These are phyloP conservation scores for Alternaria brassicae DNA, from an alignment of 2,329 filamentous ascomycete species.

Conservation along the genomic window DNA sequence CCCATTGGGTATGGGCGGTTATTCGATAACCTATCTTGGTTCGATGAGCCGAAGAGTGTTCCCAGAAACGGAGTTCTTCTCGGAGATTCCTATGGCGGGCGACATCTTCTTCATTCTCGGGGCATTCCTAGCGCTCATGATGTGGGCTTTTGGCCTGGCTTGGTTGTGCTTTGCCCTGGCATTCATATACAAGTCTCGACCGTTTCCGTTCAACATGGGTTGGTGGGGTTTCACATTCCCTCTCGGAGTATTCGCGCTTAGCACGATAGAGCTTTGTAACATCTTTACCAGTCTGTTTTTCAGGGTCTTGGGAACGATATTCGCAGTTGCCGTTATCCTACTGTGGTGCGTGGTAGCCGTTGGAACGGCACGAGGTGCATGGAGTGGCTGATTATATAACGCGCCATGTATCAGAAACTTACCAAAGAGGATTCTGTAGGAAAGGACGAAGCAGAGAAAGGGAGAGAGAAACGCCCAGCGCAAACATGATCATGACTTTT, in stretches of 20 bases:
- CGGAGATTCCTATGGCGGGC: conserved; percentile 53
- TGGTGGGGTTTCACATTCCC: conserved; percentile 70
- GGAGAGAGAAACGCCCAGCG: conserved; percentile 24
- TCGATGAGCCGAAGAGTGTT: conserved; percentile 54
- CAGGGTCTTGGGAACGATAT: conserved; percentile 62
- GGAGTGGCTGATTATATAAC: conserved; percentile 60
- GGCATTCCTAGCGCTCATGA: conserved; percentile 59
- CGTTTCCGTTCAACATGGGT: conserved; percentile 67
- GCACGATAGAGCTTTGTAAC: conserved; percentile 57
- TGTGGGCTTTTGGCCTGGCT: conserved; percentile 64
- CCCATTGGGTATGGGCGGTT: conserved; percentile 71
- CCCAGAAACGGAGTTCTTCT: conserved; percentile 48
- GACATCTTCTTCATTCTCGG: conserved; percentile 64
- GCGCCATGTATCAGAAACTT: conserved; percentile 60
- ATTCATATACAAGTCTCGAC: conserved; percentile 53
- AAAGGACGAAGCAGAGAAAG: conserved; percentile 24
- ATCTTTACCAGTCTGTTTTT: conserved; percentile 65
- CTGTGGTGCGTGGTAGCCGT: conserved; percentile 64
- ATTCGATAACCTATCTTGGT: conserved; percentile 62
- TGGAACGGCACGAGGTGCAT: conserved; percentile 58
- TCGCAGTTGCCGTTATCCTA: conserved; percentile 59
- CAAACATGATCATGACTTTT: neutral
- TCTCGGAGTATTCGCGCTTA: conserved; percentile 63
- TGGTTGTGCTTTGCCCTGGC: conserved; percentile 64
- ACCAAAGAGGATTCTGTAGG: conserved; percentile 27